phyloP scores from a whole-genome alignment of 2,329 filamentous ascomycete species.

The Nothophoma quercina region DNA sequence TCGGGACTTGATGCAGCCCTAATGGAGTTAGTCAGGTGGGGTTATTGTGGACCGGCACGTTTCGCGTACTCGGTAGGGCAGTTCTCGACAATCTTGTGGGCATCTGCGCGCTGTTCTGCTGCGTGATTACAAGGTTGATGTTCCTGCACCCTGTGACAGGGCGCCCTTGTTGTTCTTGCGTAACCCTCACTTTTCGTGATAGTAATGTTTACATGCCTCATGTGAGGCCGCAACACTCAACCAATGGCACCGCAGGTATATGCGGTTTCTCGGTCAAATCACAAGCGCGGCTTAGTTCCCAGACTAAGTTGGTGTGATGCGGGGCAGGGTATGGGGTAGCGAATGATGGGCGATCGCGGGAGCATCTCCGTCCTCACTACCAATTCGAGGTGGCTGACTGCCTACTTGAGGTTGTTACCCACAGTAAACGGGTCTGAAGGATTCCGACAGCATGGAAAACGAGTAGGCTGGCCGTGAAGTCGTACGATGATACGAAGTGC shows the following conservation, averaged over 20 bases:
- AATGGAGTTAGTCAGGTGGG: conserved; percentile 2
- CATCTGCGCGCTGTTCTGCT: neutral
- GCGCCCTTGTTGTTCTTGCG: neutral
- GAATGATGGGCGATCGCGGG: neutral
- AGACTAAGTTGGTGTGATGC: conserved; percentile 1
- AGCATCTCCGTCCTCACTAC: neutral
- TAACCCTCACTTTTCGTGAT: neutral
- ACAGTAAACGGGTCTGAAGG: neutral
- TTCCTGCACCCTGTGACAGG: neutral
- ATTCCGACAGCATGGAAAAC: neutral
- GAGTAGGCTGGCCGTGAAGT: neutral
- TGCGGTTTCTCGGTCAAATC: neutral
- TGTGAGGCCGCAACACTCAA: neutral
- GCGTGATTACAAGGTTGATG: neutral
- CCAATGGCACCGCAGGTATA: neutral
- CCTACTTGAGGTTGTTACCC: neutral
- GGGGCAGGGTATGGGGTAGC: conserved; percentile 5
- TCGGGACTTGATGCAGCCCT: neutral
- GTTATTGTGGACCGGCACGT: neutral
- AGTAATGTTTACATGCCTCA: neutral
- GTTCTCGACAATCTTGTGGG: neutral
- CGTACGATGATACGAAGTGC: neutral
- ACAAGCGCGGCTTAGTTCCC: neutral
- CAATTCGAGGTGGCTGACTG: neutral
- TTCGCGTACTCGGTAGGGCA: neutral